Evolutionary conservation across 306 rosid species (phyloP), one percentile per base, ranked within the genome.

Genomic region (Fragaria iinumae): DNA sequence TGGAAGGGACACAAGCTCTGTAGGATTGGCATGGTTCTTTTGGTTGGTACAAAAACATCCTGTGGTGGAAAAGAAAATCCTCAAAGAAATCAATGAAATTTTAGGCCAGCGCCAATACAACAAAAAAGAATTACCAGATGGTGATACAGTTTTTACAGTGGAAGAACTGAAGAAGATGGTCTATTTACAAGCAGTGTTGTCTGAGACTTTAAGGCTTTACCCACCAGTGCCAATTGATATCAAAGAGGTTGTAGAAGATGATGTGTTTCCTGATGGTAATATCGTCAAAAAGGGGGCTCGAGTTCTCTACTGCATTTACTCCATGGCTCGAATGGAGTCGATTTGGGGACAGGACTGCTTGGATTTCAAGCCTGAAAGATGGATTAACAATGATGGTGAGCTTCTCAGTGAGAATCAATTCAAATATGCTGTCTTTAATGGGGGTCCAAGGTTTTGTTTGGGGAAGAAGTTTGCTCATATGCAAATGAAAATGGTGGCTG

Each of bases 401-500:
- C 62, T 80, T 29, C 52, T 66, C 57, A 70, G 47, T 11, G 80
- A 80, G 69, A 83, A 57, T 71, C 85, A 80, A n/a, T 87, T 78
- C 76, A 85, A 80, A 53, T 87, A 67, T 45, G 64, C 78, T 2
- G 89, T 85, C 29, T 85, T 87, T 11, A 85, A 85, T 71, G 88
- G 68, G 0, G 87, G 91, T 25, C 91, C 91, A 2, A 83, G 89
- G 81, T 59, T 80, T 73, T 87, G 89, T 43, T 23, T 87, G 32
- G 91, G 87, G 25, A 87, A 87, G 79, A 75, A 80, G 53, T 80
- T 87, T 52, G 87, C 91, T 34, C 80, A 72, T 62, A 39, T 68
- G 85, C 90, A 87, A 52, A 87, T 87, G 87, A 87, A 87, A 71
- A 72, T 80, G 85, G 79, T 81, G 7, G 87, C 87, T 13, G 87